These are phyloP conservation scores for Aureobasidium leucospermi DNA, from an alignment of 2,329 filamentous ascomycete species.

Conservation along the genomic window DNA sequence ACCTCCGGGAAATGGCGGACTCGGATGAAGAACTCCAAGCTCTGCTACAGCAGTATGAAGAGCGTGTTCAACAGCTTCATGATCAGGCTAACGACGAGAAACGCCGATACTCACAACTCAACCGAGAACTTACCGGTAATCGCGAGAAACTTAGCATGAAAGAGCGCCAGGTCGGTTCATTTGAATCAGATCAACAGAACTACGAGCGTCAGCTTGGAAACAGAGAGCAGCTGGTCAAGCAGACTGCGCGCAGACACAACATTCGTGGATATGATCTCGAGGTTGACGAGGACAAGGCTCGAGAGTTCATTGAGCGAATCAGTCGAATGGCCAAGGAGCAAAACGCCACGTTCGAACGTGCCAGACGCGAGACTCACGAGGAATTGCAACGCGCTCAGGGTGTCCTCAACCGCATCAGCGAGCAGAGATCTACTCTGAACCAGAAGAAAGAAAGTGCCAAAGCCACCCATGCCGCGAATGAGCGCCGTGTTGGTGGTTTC, in stretches of 20 bases:
- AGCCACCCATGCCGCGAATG: constrained; percentile 65
- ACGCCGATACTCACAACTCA: constrained; percentile 58
- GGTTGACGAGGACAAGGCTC: constrained; percentile 64
- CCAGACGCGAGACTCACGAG: constrained; percentile 64
- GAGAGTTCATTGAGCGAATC: constrained; percentile 70
- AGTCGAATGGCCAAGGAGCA: constrained; percentile 70
- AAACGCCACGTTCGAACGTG: constrained; percentile 66
- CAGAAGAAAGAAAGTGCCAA: constrained; percentile 69
- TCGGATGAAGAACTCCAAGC: constrained; percentile 67
- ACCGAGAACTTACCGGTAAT: constrained; percentile 40
- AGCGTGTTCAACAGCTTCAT: constrained; percentile 57
- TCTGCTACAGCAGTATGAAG: constrained; percentile 69
- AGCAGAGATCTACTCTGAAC: constrained; percentile 61
- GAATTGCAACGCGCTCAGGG: constrained; percentile 68
- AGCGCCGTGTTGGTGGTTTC: constrained; percentile 58
- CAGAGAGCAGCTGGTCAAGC: constrained; percentile 67
- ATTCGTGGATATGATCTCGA: constrained; percentile 81
- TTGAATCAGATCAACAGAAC: constrained; percentile 77
- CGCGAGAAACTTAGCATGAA: constrained; percentile 39
- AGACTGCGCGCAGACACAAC: constrained; percentile 66
- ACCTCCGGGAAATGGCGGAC: constrained; percentile 70
- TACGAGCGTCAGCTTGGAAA: constrained; percentile 72
- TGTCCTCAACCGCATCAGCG: constrained; percentile 64
- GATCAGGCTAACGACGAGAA: constrained; percentile 55
- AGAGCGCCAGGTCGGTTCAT: constrained; percentile 62